phyloP scores from a whole-genome alignment of 768 basidiomycete species.

The Collybiopsis confluens region DNA sequence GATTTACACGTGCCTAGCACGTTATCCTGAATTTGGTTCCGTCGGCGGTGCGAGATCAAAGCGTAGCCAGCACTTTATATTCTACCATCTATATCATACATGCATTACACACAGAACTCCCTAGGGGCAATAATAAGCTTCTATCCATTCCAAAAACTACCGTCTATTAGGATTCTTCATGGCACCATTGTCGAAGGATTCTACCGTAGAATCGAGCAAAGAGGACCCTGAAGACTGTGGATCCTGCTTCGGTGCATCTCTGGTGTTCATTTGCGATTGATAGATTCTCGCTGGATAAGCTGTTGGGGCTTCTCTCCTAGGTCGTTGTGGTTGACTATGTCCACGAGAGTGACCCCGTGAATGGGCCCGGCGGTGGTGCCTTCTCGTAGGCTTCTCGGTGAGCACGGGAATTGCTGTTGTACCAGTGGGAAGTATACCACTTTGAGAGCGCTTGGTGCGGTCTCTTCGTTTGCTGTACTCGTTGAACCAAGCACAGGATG shows the following conservation, averaged over 20 bases:
- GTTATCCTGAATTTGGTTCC: no score
- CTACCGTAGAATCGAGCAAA: constrained; percentile 25
- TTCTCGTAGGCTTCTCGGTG: constrained; percentile 7
- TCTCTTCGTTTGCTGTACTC: constrained; percentile 38
- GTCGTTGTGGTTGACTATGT: constrained; percentile 6
- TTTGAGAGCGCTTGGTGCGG: constrained; percentile 30
- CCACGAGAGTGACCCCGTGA: constrained; percentile 2
- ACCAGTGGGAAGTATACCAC: constrained; percentile 35
- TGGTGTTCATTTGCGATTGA: not conserved
- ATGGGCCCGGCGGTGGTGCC: not conserved
- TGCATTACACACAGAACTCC: not conserved
- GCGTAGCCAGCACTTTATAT: constrained; percentile 4
- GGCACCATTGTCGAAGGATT: constrained; percentile 36
- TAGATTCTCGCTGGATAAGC: constrained; percentile 6
- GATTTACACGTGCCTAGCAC: constrained; percentile 5
- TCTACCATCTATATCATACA: not conserved
- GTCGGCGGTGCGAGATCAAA: no score
- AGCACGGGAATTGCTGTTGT: not conserved
- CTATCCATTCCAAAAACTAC: not conserved
- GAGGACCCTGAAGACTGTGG: constrained; percentile 19
- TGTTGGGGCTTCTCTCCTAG: not conserved
- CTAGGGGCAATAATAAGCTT: no score
- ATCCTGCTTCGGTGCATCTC: not conserved
- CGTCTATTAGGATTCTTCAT: constrained; percentile 38
- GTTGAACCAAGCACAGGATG: constrained; percentile 70